Evolutionary conservation across 2,329 filamentous ascomycete genomes (phyloP), one percentile per base, ranked within the genome.

Genomic region (Bipolaris oryzae): DNA sequence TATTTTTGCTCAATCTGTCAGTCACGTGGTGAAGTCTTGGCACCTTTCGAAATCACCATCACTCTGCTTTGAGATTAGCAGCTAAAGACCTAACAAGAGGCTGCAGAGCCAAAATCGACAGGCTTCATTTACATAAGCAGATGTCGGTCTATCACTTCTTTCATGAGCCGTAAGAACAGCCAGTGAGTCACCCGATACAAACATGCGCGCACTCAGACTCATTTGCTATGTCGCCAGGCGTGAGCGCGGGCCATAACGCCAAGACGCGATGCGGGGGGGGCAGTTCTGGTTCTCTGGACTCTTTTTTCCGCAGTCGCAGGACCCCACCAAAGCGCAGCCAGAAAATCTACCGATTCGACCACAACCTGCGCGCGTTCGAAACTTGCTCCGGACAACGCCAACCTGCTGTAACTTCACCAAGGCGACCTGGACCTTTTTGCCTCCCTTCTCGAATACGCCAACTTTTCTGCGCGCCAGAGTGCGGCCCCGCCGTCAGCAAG

Each of bases 321-420:
- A 60, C 50, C 58, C 58, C 59, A 54, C 55, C 54, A 52, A 49
- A 34, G 33, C 58, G 56, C 60, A 55, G 51, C 53, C 50, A 60
- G 51, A 63, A 34, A 35, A 54, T 57, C 41, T 46, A 53, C 55
- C 46, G 42, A 52, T 53, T 57, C 47, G 58, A 57, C 53, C 34
- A 56, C 42, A 38, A 51, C 34, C 41, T 55, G 46, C 55, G 25
- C 50, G 50, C 48, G 50, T 61, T 62, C 61, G 57, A 62, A 47
- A 42, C 59, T 42, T 47, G 35, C 28, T 25, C 28, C 43, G 16
- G 43, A 50, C 58, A 39, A 15, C 41, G 35, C 33, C 31, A 35
- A n/a, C 23, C 34, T 18, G 16, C 16, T 21, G 31, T 51, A 13
- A n/a, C 37, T 39, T 31, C 28, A 31, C 28, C 31, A 44, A 42